phyloP scores from a whole-genome alignment of 345 rosid genomes.

The Noccaea bulbosa region DNA sequence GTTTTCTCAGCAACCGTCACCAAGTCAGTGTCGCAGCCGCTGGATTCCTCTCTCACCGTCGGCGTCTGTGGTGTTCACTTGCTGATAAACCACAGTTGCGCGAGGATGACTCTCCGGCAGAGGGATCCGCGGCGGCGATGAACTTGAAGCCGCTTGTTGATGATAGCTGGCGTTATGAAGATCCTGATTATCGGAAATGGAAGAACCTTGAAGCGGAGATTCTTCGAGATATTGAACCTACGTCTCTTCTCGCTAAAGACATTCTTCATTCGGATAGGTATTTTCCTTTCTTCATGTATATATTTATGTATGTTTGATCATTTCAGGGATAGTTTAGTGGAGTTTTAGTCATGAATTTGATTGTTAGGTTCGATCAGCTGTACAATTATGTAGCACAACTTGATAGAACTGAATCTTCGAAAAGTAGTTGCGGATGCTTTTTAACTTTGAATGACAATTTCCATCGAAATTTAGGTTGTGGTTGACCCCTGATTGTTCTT shows the following conservation, averaged over 20 bases:
- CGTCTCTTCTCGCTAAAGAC: slow-evolving; percentile 57
- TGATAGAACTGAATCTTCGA: not conserved
- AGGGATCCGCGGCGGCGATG: slow-evolving; percentile 38
- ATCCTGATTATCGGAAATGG: slow-evolving; percentile 83
- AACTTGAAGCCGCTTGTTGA: slow-evolving; percentile 45
- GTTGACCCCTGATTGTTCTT: slow-evolving; percentile 14
- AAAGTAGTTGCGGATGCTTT: not conserved
- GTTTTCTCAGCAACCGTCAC: slow-evolving; percentile 40
- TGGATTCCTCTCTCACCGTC: slow-evolving; percentile 42
- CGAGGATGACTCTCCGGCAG: slow-evolving; percentile 49
- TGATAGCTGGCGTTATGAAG: slow-evolving; percentile 50
- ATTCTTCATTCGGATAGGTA: slow-evolving; percentile 84
- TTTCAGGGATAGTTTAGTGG: not conserved
- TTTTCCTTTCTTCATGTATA: not conserved
- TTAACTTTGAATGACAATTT: not conserved
- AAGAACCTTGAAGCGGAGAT: slow-evolving; percentile 77
- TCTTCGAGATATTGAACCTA: slow-evolving; percentile 61
- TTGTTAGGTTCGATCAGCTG: slow-evolving; percentile 1
- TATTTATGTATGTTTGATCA: not conserved
- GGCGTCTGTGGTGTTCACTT: slow-evolving; percentile 43
- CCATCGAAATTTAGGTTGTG: slow-evolving; percentile 1
- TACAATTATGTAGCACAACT: not conserved
- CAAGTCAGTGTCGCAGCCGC: slow-evolving; percentile 38
- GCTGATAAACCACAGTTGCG: slow-evolving; percentile 46
- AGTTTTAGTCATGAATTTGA: not conserved